Evolutionary conservation across 2,329 filamentous ascomycete species (phyloP).

Genomic region (Incumbomyces delicatus): DNA sequence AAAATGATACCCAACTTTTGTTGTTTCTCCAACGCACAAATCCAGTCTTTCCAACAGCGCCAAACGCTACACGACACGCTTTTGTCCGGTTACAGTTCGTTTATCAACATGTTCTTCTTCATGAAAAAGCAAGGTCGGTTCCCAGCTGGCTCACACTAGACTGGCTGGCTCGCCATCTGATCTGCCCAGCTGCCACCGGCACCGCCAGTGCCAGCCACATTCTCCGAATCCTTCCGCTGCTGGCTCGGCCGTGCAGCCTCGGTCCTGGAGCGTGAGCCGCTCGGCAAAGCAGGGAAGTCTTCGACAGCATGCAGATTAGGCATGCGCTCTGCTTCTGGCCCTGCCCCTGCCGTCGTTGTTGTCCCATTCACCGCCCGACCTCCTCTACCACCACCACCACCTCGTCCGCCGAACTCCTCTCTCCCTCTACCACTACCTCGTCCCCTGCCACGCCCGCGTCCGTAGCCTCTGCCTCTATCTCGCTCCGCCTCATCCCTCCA

Average conservation of each 20-base stretch:
- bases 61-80: too few species aligned
- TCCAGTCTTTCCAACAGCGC: not conserved
- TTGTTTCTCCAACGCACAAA: too few species aligned
- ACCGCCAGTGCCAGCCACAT: not conserved
- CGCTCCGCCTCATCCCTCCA: conserved; percentile 16
- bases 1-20: too few species aligned
- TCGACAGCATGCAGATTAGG: conserved; percentile 13
- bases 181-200: conserved; percentile 21
- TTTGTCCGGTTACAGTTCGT: too few species aligned
- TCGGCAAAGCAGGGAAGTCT: conserved; percentile 20
- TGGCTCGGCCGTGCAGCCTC: not conserved
- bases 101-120: too few species aligned
- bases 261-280: not conserved
- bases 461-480: conserved; percentile 12
- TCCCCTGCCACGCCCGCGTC: conserved; percentile 11
- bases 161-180: conserved; percentile 11
- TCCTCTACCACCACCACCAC: not conserved
- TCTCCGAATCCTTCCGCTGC: conserved; percentile 1
- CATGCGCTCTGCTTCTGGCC: conserved; percentile 5
- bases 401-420: conserved; percentile 3
- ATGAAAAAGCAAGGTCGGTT: too few species aligned
- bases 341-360: not conserved
- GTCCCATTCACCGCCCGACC: not conserved
- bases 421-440: conserved; percentile 9
- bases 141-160: too few species aligned